Conservation (phyloP, 2,329 filamentous ascomycete genomes). For the Aschersonia sp. region DNA sequence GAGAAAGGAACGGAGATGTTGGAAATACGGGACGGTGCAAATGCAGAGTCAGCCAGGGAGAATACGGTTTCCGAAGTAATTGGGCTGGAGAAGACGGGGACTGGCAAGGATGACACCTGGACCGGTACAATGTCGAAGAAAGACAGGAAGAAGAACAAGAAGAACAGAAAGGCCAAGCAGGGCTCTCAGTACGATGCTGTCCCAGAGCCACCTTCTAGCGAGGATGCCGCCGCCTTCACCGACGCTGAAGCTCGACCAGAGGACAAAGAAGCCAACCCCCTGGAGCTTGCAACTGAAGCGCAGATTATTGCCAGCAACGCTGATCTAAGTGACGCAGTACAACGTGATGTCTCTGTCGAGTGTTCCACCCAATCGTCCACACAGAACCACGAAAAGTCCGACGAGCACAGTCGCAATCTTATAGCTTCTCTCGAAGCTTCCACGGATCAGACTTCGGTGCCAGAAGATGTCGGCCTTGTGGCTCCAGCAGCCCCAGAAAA, state of each 20-base stretch:
- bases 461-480: no score
- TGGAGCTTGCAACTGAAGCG: constrained; percentile 5
- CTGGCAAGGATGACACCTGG: constrained; percentile 3
- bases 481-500: no score
- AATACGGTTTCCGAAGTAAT: not conserved
- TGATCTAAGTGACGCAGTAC: constrained; percentile 2
- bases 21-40: not conserved
- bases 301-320: constrained; percentile 1
- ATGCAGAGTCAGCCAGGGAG: constrained; percentile 4
- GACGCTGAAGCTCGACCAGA: constrained; percentile 6
- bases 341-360: constrained; percentile 2
- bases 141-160: constrained; percentile 13
- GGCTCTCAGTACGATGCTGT: constrained; percentile 1
- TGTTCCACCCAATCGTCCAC: not conserved
- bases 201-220: constrained; percentile 2
- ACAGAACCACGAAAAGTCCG: not conserved
- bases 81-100: constrained; percentile 2
- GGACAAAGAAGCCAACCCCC: constrained; percentile 3
- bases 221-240: constrained; percentile 2
- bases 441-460: no score
- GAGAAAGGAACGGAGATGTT: no score
- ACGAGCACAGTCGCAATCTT: not conserved
- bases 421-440: no score
- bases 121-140: constrained; percentile 9
- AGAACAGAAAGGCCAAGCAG: constrained; percentile 8